Evolutionary conservation across 306 rosid species (phyloP), one percentile per base, ranked within the genome.

Genomic region (Trifolium subterraneum): DNA sequence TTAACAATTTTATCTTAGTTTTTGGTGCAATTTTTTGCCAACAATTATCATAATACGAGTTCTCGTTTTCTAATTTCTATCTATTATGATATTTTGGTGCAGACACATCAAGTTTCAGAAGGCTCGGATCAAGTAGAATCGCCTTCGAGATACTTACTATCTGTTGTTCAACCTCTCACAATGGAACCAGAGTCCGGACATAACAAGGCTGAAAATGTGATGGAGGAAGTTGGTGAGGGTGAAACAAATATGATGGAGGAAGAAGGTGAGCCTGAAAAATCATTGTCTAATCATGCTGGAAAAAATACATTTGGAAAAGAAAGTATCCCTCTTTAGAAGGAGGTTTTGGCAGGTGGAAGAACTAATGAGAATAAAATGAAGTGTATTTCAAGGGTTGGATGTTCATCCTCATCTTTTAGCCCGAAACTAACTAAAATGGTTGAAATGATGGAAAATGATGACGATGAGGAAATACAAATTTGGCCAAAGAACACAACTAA

Each of bases 391-490:
- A 29, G 13, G 27, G 69, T 4, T 58, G 41, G 2, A 33, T 56
- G 59, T 19, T 52, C 59, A 3, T 52, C 27, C 47, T 14, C 29
- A 13, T 35, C 38, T 8, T 52, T 19, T 23, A 52, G 59, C 38
- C 10, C 31, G 2, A 71, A 19, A n/a, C 51, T 71, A 6, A 63
- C 73, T 39, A 62, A 68, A 58, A n/a, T 36, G 20, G 35, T 52
- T 63, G 56, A 19, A n/a, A n/a, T n/a, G n/a, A n/a, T n/a, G n/a
- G n/a, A n/a, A n/a, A n/a, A n/a, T n/a, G n/a, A n/a, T n/a, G n/a
- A n/a, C n/a, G n/a, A n/a, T 15, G 58, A 4, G 44, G n/a, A 2
- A n/a, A n/a, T 27, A 23, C 44, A 29, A n/a, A 13, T 19, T 19
- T 11, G 6, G 29, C 6, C 58, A 7, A 2, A 6, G 35, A 55